These are phyloP conservation scores for Phaeomoniella chlamydospora DNA, from an alignment of 2,329 filamentous ascomycete genomes.

Conservation along the genomic window DNA sequence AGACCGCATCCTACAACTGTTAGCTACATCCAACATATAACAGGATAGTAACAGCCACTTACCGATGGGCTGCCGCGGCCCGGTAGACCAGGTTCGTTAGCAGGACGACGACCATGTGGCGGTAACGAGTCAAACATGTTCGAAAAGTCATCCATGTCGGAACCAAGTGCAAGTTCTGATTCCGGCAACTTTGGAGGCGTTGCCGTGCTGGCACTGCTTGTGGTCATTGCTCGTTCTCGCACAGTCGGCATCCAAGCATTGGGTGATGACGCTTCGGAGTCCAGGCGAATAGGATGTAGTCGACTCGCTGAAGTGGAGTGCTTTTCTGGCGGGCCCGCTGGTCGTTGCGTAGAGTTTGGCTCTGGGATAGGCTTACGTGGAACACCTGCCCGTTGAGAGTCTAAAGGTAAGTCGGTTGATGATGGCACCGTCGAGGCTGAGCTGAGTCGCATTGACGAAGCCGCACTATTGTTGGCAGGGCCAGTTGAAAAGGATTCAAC, in stretches of 20 bases:
- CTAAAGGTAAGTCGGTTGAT: conserved; percentile 31
- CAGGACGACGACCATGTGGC: too few relatives aligned
- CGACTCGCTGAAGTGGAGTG: conserved; percentile 9
- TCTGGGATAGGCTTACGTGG: conserved; percentile 25
- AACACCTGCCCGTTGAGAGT: conserved; percentile 20
- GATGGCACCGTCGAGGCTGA: conserved; percentile 41
- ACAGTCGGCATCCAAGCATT: conserved; percentile 8
- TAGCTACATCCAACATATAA: too few relatives aligned
- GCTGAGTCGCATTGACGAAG: conserved; percentile 35
- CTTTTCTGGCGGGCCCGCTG: conserved; percentile 11
- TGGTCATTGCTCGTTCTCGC: conserved; percentile 33
- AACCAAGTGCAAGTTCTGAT: conserved; percentile 23
- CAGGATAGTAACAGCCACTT: too few relatives aligned
- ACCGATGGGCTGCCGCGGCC: too few relatives aligned
- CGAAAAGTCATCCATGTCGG: conserved; percentile 29
- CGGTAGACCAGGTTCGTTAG: too few relatives aligned
- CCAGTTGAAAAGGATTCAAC: conserved; percentile 31
- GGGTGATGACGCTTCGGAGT: conserved; percentile 2
- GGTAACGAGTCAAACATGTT: conserved; percentile 40
- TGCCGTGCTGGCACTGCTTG: conserved; percentile 35
- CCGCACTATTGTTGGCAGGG: conserved; percentile 27
- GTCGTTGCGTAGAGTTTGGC: conserved; percentile 20
- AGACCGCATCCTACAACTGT: too few relatives aligned
- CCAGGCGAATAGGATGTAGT: conserved; percentile 7
- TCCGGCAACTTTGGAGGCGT: conserved; percentile 37